Evolutionary conservation across 305 asterid genomes (phyloP), one percentile per base, ranked within the genome.

Genomic region (Petunia hybrid): DNA sequence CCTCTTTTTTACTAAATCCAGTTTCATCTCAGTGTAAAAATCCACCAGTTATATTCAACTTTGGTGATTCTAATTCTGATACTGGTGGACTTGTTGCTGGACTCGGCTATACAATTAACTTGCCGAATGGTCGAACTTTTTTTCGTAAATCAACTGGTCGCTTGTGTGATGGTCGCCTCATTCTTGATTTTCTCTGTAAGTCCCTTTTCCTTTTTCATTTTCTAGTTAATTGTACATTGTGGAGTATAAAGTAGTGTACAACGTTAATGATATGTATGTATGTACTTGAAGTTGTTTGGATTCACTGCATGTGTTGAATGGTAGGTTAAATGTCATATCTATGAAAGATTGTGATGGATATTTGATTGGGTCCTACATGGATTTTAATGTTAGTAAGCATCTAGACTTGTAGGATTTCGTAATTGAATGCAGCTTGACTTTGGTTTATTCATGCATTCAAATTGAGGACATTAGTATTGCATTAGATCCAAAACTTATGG

Each of bases 1-100:
- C 43, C 43, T 48, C 55, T 8, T 69, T 35, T 7, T 75, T 60
- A 9, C 8, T 53, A 38, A 79, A 48, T 51, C 82, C 84, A 8
- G 84, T 89, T 73, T 65, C 14, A 35, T 82, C 87, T 8, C 76
- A 53, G 81, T 91, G 95, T 83, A 80, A 45, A 22, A 89, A 70
- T 31, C 81, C 85, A 40, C 91, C 97, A 0, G 4, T 90, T 66
- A 90, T 91, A 53, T 92, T 92, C 90, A 91, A 91, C 79, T 92
- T 92, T 86, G 97, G 97, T 61, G 95, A 92, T 83, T 92, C 97
- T 36, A 92, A 92, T 85, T 92, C 97, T 42, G 97, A 90, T 88
- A 91, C 97, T 31, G 97, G 97, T 66, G 97, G 95, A 43, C 87
- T 89, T 79, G 86, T 83, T 66, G 90, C 95, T 76, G 97, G 87